phyloP scores from a whole-genome alignment of 2,329 filamentous ascomycete genomes.

The Zopfia rhizophila region DNA sequence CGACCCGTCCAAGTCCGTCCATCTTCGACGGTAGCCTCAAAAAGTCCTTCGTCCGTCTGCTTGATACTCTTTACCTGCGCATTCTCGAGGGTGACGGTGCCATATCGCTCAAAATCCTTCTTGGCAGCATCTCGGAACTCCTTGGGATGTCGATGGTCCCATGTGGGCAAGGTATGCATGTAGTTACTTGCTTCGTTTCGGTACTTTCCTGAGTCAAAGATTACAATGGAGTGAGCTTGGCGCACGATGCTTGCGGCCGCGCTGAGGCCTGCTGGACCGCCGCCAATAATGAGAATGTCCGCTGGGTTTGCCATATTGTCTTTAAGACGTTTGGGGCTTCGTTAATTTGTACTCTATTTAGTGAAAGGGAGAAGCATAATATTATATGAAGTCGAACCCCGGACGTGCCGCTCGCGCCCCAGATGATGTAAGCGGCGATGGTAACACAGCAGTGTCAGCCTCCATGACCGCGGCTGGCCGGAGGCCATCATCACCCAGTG shows the following conservation, averaged over 20 bases:
- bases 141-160: conserved; percentile 47
- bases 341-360: too few species aligned
- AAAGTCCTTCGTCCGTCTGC: conserved; percentile 32
- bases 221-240: conserved; percentile 45
- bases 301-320: conserved; percentile 2
- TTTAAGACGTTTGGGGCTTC: too few species aligned
- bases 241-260: conserved; percentile 49
- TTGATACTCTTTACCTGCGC: conserved; percentile 24
- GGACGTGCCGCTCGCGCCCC: too few species aligned
- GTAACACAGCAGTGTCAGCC: too few species aligned
- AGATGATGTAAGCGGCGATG: too few species aligned
- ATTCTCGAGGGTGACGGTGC: conserved; percentile 35
- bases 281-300: conserved; percentile 40
- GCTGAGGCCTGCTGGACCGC: conserved; percentile 55
- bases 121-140: conserved; percentile 40
- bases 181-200: conserved; percentile 49
- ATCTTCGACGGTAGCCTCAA: conserved; percentile 49
- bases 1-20: conserved; percentile 58
- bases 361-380: too few species aligned
- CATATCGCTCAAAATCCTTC: conserved; percentile 38
- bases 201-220: conserved; percentile 53
- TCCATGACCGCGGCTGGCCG: too few species aligned
- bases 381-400: too few species aligned
- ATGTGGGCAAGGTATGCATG: conserved; percentile 55
- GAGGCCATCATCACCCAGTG: too few species aligned